Evolutionary conservation across 768 basidiomycete genomes (phyloP).

Genomic region (Auriculariales sp.): DNA sequence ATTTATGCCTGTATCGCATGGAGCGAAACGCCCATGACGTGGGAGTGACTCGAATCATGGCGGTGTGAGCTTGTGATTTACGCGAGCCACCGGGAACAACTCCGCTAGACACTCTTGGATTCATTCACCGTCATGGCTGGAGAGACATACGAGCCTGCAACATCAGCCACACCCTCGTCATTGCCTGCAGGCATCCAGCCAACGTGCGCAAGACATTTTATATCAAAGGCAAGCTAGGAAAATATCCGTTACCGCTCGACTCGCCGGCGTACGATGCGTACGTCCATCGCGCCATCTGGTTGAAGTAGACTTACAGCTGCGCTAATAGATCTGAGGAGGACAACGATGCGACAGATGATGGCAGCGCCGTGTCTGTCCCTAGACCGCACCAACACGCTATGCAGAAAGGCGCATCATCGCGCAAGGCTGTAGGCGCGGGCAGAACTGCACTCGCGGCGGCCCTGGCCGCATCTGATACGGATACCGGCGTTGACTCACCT

Average conservation of each 20-base stretch:
- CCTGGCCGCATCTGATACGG: constrained; percentile 48
- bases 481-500: constrained; percentile 60
- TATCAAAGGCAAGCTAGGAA: constrained; percentile 13
- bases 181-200: too few species aligned
- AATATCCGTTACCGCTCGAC: constrained; percentile 43
- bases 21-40: too few species aligned
- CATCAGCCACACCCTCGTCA: too few species aligned
- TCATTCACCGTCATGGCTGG: too few species aligned
- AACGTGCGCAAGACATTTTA: background rate
- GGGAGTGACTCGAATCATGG: too few species aligned
- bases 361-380: constrained; percentile 32
- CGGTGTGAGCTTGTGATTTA: too few species aligned
- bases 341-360: constrained; percentile 79
- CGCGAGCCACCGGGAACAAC: too few species aligned
- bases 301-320: too few species aligned
- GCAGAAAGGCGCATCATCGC: background rate
- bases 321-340: constrained; percentile 66
- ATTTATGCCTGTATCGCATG: too few species aligned
- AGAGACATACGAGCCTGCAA: too few species aligned
- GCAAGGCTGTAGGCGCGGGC: background rate
- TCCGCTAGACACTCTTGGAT: too few species aligned
- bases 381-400: constrained; percentile 9
- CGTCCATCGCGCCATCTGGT: too few species aligned
- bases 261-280: constrained; percentile 70
- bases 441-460: constrained; percentile 9